These are phyloP conservation scores for Malassezia pachydermatis DNA, from an alignment of 1,284 basidiomycete species.

Conservation along the genomic window DNA sequence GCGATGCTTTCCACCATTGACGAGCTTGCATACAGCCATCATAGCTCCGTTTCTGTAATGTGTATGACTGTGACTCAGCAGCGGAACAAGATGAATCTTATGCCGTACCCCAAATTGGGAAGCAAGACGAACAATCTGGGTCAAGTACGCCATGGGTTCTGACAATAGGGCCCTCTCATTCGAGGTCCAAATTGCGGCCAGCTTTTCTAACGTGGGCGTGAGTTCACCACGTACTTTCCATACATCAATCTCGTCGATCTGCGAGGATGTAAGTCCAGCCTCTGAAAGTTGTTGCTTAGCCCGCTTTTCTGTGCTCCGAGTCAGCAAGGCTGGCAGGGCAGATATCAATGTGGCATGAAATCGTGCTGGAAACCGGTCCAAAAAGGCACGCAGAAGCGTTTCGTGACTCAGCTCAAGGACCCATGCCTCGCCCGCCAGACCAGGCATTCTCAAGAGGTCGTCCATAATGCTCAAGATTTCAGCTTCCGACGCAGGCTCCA, in stretches of 20 bases:
- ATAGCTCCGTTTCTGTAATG: conserved; percentile 66
- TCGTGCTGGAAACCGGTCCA: conserved; percentile 38
- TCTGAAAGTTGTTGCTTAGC: conserved; percentile 29
- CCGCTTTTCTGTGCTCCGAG: conserved; percentile 23
- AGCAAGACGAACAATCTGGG: conserved; percentile 59
- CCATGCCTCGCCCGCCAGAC: conserved; percentile 35
- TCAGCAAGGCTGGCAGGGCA: conserved; percentile 24
- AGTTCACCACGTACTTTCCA: conserved; percentile 32
- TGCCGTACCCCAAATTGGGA: conserved; percentile 58
- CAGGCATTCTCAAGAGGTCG: conserved; percentile 42
- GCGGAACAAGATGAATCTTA: conserved; percentile 60
- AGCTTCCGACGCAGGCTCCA: conserved; percentile 44
- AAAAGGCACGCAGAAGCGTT: conserved; percentile 27
- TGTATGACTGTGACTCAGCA: conserved; percentile 56
- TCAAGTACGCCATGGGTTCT: conserved; percentile 55
- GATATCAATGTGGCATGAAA: conserved; percentile 28
- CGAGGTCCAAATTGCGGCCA: conserved; percentile 29
- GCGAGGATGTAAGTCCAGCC: conserved; percentile 30
- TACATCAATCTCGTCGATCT: conserved; percentile 43
- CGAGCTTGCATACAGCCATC: conserved; percentile 57
- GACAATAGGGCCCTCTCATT: conserved; percentile 34
- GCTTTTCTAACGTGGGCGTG: conserved; percentile 20
- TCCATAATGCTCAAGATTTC: conserved; percentile 41
- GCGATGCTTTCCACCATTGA: conserved; percentile 55
- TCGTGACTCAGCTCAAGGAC: conserved; percentile 44